These are phyloP conservation scores for Breviolum minutum DNA, from an alignment of 73 alveolate species.

Conservation along the genomic window DNA sequence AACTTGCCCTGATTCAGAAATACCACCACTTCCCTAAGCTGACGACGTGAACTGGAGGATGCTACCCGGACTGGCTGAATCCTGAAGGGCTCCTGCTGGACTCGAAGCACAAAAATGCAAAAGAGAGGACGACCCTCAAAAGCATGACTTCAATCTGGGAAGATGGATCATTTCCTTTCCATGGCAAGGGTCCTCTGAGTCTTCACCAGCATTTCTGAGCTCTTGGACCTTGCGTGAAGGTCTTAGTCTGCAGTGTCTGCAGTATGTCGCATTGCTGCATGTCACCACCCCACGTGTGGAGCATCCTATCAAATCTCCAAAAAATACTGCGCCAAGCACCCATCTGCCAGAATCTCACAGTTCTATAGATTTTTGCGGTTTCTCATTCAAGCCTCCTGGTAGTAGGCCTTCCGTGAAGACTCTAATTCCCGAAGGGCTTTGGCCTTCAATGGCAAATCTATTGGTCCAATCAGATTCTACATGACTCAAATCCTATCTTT, in stretches of 20 bases:
- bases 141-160: no score
- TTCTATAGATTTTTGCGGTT: no score
- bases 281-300: not conserved
- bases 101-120: not conserved
- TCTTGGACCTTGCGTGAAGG: constrained; percentile 55
- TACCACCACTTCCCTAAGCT: not conserved
- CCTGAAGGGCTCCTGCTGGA: constrained; percentile 81
- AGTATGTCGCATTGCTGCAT: not conserved
- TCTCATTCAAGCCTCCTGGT: constrained; percentile 44
- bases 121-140: not conserved
- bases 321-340: not conserved
- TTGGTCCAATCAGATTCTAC: no score
- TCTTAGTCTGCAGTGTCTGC: not conserved
- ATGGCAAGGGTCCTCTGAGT: constrained; percentile 53
- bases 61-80: constrained; percentile 85
- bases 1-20: not conserved
- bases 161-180: not conserved
- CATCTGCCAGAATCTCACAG: not conserved
- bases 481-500: not conserved
- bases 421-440: constrained; percentile 66
- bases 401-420: constrained; percentile 89
- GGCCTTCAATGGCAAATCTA: not conserved
- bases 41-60: constrained; percentile 39
- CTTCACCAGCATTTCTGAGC: constrained; percentile 81
- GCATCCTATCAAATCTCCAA: not conserved